Base-by-base conservation (phyloP, 2,329 filamentous ascomycete genomes). In the Ophiostoma quercus region DNA sequence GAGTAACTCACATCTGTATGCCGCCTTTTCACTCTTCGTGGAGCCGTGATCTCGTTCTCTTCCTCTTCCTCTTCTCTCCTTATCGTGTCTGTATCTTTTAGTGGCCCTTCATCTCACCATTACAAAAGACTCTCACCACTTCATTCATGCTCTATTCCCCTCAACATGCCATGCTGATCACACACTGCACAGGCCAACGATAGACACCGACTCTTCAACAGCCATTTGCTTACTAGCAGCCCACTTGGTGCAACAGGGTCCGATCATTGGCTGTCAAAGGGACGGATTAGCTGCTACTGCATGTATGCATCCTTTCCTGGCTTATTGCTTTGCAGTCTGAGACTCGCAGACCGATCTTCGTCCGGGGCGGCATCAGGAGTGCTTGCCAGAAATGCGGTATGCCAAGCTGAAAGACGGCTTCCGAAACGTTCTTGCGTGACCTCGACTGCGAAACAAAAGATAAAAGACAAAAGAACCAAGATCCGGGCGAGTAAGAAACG, bases 161-260 rank as follows among this genome's bases (percentile, higher is more conserved):
- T 57, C 22, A 25, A 12, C 51, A 25, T 57, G n/a, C n/a, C n/a
- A 57, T 12, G 51, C 51, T 57, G 51, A 57, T 57, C 51, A 57
- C 47, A 51, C 47, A 51, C 47, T 51, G 47, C 47, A n/a, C n/a
- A 57, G 22, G 22, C 51, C 51, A 47, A 47, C 43, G 43, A 47
- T n/a, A 47, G 7, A 47, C 43, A n/a, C 43, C 43, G 7, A 47
- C 16, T 47, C 43, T 47, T 6, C 43, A 47, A 7, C 43, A 47
- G 43, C 19, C 16, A 7, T 47, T 47, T n/a, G 43, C 22, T 16
- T 57, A n/a, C 22, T 57, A 25, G 51, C 51, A 22, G 51, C 51
- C 51, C 51, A 57, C 51, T 57, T 57, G 51, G 51, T 57, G 51
- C 51, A 25, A 57, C 51, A 25, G n/a, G 47, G 16, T 22, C 22